Evolutionary conservation across 2,329 filamentous ascomycete species (phyloP).

Genomic region (Claviceps digitariae): DNA sequence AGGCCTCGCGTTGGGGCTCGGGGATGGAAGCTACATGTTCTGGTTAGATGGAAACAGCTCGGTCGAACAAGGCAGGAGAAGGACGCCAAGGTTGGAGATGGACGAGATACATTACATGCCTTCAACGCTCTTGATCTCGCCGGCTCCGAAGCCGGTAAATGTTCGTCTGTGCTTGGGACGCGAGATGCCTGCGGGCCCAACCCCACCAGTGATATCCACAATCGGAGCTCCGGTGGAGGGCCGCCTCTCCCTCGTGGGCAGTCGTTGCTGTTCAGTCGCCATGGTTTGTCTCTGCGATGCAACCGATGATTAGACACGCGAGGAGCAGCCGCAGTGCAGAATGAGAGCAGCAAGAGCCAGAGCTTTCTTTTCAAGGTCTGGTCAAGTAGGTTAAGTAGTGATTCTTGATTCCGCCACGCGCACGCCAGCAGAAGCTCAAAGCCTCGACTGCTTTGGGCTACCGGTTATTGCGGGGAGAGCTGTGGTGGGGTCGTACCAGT

Average conservation of each 20-base stretch:
- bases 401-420: neutral
- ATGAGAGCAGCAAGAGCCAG: neutral
- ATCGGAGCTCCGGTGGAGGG: conserved; percentile 74
- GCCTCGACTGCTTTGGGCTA: neutral
- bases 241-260: conserved; percentile 57
- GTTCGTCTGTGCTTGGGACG: conserved; percentile 95
- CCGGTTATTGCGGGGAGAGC: neutral
- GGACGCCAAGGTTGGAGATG: no score
- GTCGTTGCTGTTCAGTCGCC: conserved; percentile 21
- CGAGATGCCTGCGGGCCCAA: conserved; percentile 72
- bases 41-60: neutral
- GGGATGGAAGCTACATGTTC: conserved; percentile 55
- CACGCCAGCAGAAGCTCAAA: neutral
- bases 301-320: no score
- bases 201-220: conserved; percentile 70
- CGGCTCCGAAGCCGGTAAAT: conserved; percentile 81
- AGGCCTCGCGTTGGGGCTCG: conserved; percentile 74
- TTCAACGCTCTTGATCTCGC: conserved; percentile 89
- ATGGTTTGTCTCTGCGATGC: conserved; percentile 11
- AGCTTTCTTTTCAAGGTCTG: neutral
- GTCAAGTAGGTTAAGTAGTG: no score
- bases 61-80: neutral
- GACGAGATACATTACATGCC: conserved; percentile 27
- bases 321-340: no score
- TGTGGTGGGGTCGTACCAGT: neutral